Base-by-base conservation (phyloP, 164 flowering plant genomes). In the Vitis amurensis region DNA sequence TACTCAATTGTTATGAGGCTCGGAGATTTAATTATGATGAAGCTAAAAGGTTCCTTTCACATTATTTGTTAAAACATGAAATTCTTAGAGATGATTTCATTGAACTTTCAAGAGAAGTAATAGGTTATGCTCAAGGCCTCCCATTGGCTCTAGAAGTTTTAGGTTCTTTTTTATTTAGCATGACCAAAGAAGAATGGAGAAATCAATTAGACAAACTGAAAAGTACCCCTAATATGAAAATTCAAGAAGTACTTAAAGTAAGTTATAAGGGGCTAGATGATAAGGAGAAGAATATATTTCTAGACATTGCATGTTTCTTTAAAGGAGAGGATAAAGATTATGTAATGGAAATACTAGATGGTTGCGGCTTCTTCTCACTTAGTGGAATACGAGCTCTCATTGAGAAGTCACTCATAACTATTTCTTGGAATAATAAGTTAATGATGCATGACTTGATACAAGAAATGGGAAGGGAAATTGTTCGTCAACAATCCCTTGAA, bases 381-480 rank as follows among this genome's bases (percentile, higher is more conserved):
- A 56, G 11, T 11, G 19, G 29, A 3, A 61, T 73, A 61, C 8
- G 17, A 1, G 17, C 9, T 2, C 56, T 73, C 8, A 47, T 61
- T 16, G 71, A 73, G 1, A 73, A 62, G 50, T 47, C 53, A 53
- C 55, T 73, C 15, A 15, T 73, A 23, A 67, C 29, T 48, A 8
- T 47, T 12, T 8, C 13, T 19, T 7, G 29, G 0, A 29, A 55
- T 11, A n/a, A 12, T 23, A 23, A 23, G 15, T 14, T 73, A 3
- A 0, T 11, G 30, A 67, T 73, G 71, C 75, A 67, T 67, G 60
- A 73, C 16, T 57, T 67, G 37, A 4, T 74, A 50, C 73, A 69
- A 44, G 52, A 64, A 37, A 31, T 70, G 73, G 77, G 77, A 44
- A 3, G 62, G 59, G 16, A 58, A 7, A 52, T 74, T 74, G 76